Base-by-base conservation (phyloP, 768 basidiomycete genomes). In the Psilocybe subaeruginosa region DNA sequence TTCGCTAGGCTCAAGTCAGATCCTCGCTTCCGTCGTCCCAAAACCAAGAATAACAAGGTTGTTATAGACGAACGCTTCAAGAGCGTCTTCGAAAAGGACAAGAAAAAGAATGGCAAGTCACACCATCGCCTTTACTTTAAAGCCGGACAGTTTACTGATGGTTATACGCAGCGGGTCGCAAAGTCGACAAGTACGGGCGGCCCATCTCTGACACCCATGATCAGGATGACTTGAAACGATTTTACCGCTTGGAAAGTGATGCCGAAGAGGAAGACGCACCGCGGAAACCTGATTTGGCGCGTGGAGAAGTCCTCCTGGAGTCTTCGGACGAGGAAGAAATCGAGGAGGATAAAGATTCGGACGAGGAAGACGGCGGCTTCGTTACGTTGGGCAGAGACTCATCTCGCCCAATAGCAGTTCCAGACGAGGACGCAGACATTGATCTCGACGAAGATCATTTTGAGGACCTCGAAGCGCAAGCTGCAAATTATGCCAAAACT, bases 51-150 rank as follows among this genome's bases (percentile, higher is more conserved):
- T 59, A 78, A 85, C 65, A 97, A 95, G 74, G 89, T 97, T 55
- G 85, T 91, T 56, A 84, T 98, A 39, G 97, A 99, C 72, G 89
- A 95, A 9, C 88, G 97, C 23, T 99, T 99, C 83, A 93, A 90
- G 73, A 78, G 82, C 57, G 82, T 97, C 17, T 86, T 98, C 47
- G 75, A 79, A 12, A 76, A 79, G 55, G 78, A 74, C 58, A 79
- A 80, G 59, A 77, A 71, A n/a, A 80, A 81, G 70, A 72, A 68
- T 61, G 68, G 70, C 47, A 56, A 39, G 59, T 49, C 30, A 31
- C 8, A 33, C 4, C 31, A 46, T 56, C 14, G 19, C 19, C 39
- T 30, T 17, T 56, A 3, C 35, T 19, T 29, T 47, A 50, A 45
- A 17, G 33, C 14, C 16, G 47, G n/a, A 45, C 17, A 23, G 16